A percentile compares a stretch with the other conserved stretches of the same genome.
phyloP scores from a whole-genome alignment of 352 stramenopile species.

The Phytophthora rubi region DNA sequence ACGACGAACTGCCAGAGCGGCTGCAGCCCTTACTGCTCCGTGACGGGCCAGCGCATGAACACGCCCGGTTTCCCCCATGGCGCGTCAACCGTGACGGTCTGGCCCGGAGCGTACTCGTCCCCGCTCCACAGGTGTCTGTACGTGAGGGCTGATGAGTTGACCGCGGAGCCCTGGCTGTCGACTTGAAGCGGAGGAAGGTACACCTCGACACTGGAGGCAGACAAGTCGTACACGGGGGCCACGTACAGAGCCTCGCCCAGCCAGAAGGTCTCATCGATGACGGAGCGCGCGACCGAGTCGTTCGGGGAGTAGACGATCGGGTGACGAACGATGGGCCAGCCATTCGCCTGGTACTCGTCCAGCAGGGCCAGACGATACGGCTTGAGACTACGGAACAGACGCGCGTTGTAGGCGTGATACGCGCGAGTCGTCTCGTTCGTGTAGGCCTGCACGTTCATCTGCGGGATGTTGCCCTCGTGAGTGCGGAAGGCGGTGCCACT shows the following conservation, averaged over 20 bases:
- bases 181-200: conserved; percentile 37
- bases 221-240: conserved; percentile 35
- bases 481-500: conserved; percentile 35
- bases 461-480: conserved; percentile 38
- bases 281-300: conserved; percentile 14
- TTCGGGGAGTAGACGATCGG: conserved; percentile 34
- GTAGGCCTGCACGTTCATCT: conserved; percentile 39
- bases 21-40: conserved; percentile 30
- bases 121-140: conserved; percentile 36
- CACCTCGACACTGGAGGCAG: conserved; percentile 27
- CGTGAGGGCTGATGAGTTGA: conserved; percentile 23
- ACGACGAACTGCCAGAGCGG: conserved; percentile 30
- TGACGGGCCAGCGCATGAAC: conserved; percentile 39
- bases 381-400: conserved; percentile 37
- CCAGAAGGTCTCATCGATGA: conserved; percentile 40
- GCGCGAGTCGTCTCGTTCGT: conserved; percentile 27
- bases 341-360: conserved; percentile 27
- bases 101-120: conserved; percentile 19
- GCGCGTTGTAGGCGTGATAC: conserved; percentile 36
- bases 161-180: conserved; percentile 20
- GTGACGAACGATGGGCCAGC: conserved; percentile 34
- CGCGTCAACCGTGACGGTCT: conserved; percentile 29
- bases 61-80: conserved; percentile 29
- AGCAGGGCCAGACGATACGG: conserved; percentile 30
- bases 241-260: conserved; percentile 36